Evolutionary conservation across 176 grass and related monocot species (phyloP).

Genomic region (barley (Hordeum vulgare)): DNA sequence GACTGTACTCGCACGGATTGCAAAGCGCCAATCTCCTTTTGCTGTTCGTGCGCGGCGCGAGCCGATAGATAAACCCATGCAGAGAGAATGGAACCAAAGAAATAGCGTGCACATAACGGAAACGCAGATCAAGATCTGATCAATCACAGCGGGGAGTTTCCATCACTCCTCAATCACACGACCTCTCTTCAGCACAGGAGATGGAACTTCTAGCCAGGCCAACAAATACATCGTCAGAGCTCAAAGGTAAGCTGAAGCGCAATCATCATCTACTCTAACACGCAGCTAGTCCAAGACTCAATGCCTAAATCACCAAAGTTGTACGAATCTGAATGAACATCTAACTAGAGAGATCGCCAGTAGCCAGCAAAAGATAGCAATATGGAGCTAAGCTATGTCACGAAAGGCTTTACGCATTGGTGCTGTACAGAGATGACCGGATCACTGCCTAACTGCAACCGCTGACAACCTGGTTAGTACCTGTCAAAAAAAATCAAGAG

Average conservation of each 20-base stretch:
- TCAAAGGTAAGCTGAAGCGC: background rate
- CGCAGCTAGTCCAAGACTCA: conserved; percentile 1
- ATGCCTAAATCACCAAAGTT: background rate
- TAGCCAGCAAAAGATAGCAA: conserved; percentile 11
- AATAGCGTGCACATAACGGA: background rate
- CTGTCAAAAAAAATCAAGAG: background rate
- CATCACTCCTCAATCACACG: background rate
- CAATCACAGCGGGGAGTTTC: background rate
- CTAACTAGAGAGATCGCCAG: conserved; percentile 26
- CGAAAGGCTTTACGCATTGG: conserved; percentile 1
- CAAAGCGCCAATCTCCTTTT: too few species aligned
- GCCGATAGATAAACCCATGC: background rate
- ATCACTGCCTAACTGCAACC: conserved; percentile 1
- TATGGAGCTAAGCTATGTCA: conserved; percentile 31
- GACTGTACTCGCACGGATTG: too few species aligned
- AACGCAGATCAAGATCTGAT: background rate
- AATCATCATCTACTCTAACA: conserved; percentile 39
- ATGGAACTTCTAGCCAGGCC: conserved; percentile 10
- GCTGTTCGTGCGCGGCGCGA: too few species aligned
- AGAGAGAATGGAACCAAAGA: background rate
- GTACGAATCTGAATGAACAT: conserved; percentile 9
- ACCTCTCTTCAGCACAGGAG: background rate
- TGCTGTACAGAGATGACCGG: conserved; percentile 39
- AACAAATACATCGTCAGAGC: conserved; percentile 7
- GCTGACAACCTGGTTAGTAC: background rate